Evolutionary conservation across 495 filamentous ascomycete genomes (phyloP).

Genomic region (Tuber calosporum): DNA sequence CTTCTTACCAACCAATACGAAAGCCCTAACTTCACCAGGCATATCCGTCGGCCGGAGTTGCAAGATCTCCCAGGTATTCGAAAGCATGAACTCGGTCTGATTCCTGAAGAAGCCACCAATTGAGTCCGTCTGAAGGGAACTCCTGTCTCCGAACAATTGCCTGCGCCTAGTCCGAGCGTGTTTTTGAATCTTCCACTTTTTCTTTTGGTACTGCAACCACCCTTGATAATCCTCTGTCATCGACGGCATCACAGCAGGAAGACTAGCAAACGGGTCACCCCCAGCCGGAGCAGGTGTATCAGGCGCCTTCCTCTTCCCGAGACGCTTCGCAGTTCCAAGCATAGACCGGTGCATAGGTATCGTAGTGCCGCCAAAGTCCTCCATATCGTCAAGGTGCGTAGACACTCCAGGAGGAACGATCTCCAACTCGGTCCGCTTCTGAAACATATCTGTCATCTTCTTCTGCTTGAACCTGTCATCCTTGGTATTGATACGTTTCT

Average conservation of each 20-base stretch:
- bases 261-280: constrained; percentile 70
- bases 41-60: constrained; percentile 72
- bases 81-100: constrained; percentile 80
- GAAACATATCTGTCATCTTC: constrained; percentile 94
- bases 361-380: constrained; percentile 68
- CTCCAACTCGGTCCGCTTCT: constrained; percentile 48
- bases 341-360: constrained; percentile 53
- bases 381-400: constrained; percentile 60
- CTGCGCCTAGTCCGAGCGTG: constrained; percentile 78
- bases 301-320: constrained; percentile 78
- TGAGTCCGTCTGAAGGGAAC: constrained; percentile 58
- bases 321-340: constrained; percentile 53
- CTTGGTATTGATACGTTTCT: constrained; percentile 83
- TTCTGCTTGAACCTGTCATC: constrained; percentile 97
- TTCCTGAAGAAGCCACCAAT: constrained; percentile 84
- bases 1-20: constrained; percentile 87
- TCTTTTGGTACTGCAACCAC: constrained; percentile 92
- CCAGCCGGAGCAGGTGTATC: constrained; percentile 57
- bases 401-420: constrained; percentile 1
- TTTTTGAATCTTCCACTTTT: constrained; percentile 98
- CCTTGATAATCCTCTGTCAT: constrained; percentile 80
- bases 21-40: constrained; percentile 79
- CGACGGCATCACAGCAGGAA: constrained; percentile 78
- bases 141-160: constrained; percentile 87
- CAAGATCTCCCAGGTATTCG: constrained; percentile 87